phyloP scores from a whole-genome alignment of 2,329 filamentous ascomycete genomes.

The Dactylellina leptospora region DNA sequence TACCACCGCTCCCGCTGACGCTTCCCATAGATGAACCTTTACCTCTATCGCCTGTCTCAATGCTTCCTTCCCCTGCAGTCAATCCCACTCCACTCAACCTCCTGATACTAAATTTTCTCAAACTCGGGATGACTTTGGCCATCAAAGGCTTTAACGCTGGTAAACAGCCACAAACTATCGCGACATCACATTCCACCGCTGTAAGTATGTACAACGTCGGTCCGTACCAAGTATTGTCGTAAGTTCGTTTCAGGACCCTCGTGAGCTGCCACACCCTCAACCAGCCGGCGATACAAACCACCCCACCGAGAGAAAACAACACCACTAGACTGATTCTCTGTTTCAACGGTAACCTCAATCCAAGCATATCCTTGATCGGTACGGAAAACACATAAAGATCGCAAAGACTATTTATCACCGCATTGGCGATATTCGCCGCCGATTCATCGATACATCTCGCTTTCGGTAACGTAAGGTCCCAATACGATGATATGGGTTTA shows the following conservation, averaged over 20 bases:
- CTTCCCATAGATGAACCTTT: slow-evolving; percentile 14
- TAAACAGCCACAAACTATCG: slow-evolving; percentile 43
- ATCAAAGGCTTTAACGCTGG: slow-evolving; percentile 51
- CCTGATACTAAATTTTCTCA: slow-evolving; percentile 40
- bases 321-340: slow-evolving; percentile 45
- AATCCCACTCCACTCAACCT: slow-evolving; percentile 19
- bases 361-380: slow-evolving; percentile 49
- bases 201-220: slow-evolving; percentile 51
- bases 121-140: slow-evolving; percentile 29
- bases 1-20: neutral
- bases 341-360: slow-evolving; percentile 24
- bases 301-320: slow-evolving; percentile 39
- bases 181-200: slow-evolving; percentile 46
- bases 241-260: slow-evolving; percentile 26
- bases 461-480: slow-evolving; percentile 36
- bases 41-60: slow-evolving; percentile 10
- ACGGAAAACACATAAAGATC: slow-evolving; percentile 47
- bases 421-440: slow-evolving; percentile 39
- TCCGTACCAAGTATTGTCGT: slow-evolving; percentile 49
- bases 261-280: slow-evolving; percentile 48
- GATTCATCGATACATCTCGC: slow-evolving; percentile 37
- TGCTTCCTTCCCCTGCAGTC: slow-evolving; percentile 11
- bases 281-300: slow-evolving; percentile 49
- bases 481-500: slow-evolving; percentile 38
- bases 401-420: slow-evolving; percentile 47